phyloP scores from a whole-genome alignment of 2,329 filamentous ascomycete genomes.

The Verticillium albo-atrum region DNA sequence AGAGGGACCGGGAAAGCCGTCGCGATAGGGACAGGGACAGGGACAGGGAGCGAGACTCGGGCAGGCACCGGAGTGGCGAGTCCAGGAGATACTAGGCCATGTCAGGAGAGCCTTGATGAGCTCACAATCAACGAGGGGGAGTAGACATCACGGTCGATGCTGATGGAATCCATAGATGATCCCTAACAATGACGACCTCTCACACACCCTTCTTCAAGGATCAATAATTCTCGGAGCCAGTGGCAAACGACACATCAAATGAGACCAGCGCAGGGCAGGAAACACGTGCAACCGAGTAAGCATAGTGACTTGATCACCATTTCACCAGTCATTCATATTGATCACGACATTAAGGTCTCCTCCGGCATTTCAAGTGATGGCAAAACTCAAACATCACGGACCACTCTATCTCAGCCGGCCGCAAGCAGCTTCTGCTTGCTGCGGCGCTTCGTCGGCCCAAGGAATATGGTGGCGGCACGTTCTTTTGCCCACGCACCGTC shows the following conservation, averaged over 20 bases:
- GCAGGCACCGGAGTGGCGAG: conserved; percentile 9
- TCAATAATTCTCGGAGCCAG: too few species aligned
- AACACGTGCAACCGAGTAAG: neutral
- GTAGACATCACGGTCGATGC: neutral
- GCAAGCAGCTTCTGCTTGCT: neutral
- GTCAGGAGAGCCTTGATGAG: neutral
- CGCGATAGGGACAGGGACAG: neutral
- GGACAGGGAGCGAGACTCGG: conserved; percentile 8
- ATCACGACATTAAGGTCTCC: neutral
- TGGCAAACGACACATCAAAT: too few species aligned
- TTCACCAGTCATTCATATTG: neutral
- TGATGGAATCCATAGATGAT: neutral
- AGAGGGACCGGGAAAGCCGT: conserved; percentile 14
- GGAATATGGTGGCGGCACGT: neutral
- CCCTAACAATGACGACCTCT: neutral
- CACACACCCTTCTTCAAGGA: too few species aligned
- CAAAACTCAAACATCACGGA: neutral
- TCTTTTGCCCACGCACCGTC: neutral
- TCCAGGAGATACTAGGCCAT: conserved; percentile 1
- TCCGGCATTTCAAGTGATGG: neutral
- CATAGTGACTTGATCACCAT: neutral
- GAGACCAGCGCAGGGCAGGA: too few species aligned
- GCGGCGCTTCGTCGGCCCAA: neutral
- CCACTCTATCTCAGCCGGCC: neutral
- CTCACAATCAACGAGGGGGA: neutral